Evolutionary conservation across 179 eudicot genomes (phyloP), one percentile per base, ranked within the genome.

Genomic region (Nepenthes alata): DNA sequence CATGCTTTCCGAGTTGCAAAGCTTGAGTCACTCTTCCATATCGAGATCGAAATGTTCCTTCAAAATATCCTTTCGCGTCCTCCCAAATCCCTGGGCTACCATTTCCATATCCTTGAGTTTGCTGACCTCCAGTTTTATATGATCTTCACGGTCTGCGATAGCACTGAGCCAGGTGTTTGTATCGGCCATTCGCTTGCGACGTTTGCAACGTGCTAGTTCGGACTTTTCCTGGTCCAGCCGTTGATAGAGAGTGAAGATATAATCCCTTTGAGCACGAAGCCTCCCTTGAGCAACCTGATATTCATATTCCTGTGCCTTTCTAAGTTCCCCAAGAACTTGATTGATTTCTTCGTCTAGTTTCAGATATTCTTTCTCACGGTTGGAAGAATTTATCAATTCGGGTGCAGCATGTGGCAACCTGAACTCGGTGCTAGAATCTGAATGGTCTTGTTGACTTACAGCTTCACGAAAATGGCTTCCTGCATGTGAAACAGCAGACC

Each of bases 81-180:
- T 89, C 37, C 86, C 90, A 57, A 89, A 86, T 60, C 96, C 96
- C 45, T 86, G 76, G 35, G 84, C 81, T 58, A 89, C 86, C 76
- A 62, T 75, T 70, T 74, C 69, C 96, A 91, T 89, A 34, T 78
- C 80, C 74, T 72, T 76, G 25, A 86, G 79, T 63, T 79, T 91
- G 48, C 11, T 45, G 16, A 77, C 58, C 77, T 85, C 93, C 38
- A 52, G 52, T 58, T 77, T 80, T 35, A 91, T 75, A 72, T 70
- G 75, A 56, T 83, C 80, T 64, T 81, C 84, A 60, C 65, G 72
- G 3, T 37, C 62, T 49, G 63, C 53, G 54, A 82, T 61, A 41
- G 78, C 73, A 49, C 67, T 78, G 12, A 80, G 69, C 61, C 68
- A 71, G 62, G 64, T 67, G 63, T 70, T 70, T 15, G 66, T 69